Evolutionary conservation across 2,329 filamentous ascomycete genomes (phyloP).

Genomic region (Alternaria ventricosa): DNA sequence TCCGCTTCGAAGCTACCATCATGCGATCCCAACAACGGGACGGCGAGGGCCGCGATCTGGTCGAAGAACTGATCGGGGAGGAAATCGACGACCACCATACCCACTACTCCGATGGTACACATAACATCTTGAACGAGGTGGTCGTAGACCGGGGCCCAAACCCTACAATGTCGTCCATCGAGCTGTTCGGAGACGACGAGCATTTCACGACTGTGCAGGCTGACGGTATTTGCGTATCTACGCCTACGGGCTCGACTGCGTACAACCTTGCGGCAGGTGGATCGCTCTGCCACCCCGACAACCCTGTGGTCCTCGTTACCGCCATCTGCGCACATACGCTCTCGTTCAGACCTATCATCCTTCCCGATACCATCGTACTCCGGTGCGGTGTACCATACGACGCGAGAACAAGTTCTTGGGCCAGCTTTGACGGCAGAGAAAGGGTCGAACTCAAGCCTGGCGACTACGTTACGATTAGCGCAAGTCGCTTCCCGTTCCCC

Average conservation of each 20-base stretch:
- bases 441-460: conserved; percentile 74
- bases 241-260: conserved; percentile 91
- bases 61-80: conserved; percentile 89
- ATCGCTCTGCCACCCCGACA: conserved; percentile 92
- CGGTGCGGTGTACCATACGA: conserved; percentile 94
- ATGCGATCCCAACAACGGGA: conserved; percentile 73
- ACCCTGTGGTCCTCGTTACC: conserved; percentile 92
- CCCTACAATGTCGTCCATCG: conserved; percentile 89
- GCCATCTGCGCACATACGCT: conserved; percentile 95
- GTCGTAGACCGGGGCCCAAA: conserved; percentile 94
- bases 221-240: conserved; percentile 91
- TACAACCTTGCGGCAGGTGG: conserved; percentile 97
- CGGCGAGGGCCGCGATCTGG: conserved; percentile 58
- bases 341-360: conserved; percentile 93
- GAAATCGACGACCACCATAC: conserved; percentile 84
- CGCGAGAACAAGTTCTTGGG: conserved; percentile 88
- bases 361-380: conserved; percentile 94
- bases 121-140: conserved; percentile 95
- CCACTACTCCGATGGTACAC: conserved; percentile 81
- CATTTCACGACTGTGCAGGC: conserved; percentile 94
- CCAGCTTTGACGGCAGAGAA: conserved; percentile 95
- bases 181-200: conserved; percentile 93
- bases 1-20: conserved; percentile 91
- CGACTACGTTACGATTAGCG: conserved; percentile 85
- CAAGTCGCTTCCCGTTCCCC: conserved; percentile 80